These are phyloP conservation scores for Cytospora paraplurivora DNA, from an alignment of 2,329 filamentous ascomycete species.

Conservation along the genomic window DNA sequence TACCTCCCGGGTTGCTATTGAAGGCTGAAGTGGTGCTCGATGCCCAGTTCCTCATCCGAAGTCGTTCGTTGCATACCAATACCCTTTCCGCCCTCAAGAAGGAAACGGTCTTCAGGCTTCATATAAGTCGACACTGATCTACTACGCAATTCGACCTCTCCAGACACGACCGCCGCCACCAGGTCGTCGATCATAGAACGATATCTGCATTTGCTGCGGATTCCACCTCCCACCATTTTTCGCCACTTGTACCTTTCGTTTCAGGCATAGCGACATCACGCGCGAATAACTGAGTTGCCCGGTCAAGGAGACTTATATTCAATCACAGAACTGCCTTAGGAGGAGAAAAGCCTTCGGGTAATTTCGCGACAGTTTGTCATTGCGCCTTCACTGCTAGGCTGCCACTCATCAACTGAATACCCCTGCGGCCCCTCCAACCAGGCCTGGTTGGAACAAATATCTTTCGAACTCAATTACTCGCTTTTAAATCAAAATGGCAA, in stretches of 20 bases:
- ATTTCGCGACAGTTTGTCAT: slow-evolving; percentile 4
- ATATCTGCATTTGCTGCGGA: slow-evolving; percentile 12
- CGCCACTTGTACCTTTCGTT: slow-evolving; percentile 12
- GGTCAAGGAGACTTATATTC: slow-evolving; percentile 11
- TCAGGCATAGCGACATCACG: slow-evolving; percentile 5
- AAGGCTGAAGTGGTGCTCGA: slow-evolving; percentile 26
- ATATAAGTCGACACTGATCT: slow-evolving; percentile 16
- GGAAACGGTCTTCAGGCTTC: slow-evolving; percentile 20
- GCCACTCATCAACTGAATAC: slow-evolving; percentile 21
- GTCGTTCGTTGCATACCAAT: slow-evolving; percentile 29
- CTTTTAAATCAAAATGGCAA: slow-evolving; percentile 19
- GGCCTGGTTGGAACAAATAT: slow-evolving; percentile 30
- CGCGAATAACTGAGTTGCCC: slow-evolving; percentile 5
- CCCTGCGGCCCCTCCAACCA: slow-evolving; percentile 30
- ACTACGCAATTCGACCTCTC: neutral
- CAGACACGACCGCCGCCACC: slow-evolving; percentile 4
- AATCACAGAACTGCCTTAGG: slow-evolving; percentile 22
- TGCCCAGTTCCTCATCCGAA: slow-evolving; percentile 26
- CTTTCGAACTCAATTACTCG: slow-evolving; percentile 10
- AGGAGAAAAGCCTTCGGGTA: slow-evolving; percentile 23
- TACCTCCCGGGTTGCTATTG: slow-evolving; percentile 25
- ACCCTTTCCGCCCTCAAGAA: slow-evolving; percentile 23
- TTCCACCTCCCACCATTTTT: neutral
- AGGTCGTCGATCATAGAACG: slow-evolving; percentile 15
- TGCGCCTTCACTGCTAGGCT: slow-evolving; percentile 8